phyloP scores from a whole-genome alignment of 2,329 filamentous ascomycete genomes.

The Trichoderma atroviride region DNA sequence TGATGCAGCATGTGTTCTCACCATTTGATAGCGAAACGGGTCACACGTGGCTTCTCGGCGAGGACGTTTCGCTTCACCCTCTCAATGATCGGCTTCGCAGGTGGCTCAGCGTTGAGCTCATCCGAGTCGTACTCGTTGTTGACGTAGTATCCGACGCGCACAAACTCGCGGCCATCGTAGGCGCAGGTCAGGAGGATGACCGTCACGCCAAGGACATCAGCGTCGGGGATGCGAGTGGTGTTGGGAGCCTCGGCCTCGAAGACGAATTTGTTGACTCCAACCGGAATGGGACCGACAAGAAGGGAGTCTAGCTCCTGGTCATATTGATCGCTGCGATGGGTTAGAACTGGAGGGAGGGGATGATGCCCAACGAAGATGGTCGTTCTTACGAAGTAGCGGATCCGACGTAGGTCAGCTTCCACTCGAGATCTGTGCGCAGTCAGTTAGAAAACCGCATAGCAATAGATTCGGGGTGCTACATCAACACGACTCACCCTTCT shows the following conservation, averaged over 20 bases:
- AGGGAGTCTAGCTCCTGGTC: slow-evolving; percentile 98
- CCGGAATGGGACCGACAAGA: slow-evolving; percentile 93
- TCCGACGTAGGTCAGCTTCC: slow-evolving; percentile 98
- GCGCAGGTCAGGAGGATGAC: slow-evolving; percentile 95
- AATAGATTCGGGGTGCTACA: background rate
- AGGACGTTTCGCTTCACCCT: slow-evolving; percentile 90
- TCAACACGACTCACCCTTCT: slow-evolving; percentile 68
- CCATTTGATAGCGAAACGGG: slow-evolving; percentile 98
- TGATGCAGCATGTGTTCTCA: slow-evolving; percentile 41
- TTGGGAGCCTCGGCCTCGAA: slow-evolving; percentile 95
- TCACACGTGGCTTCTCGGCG: slow-evolving; percentile 95
- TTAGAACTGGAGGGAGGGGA: slow-evolving; percentile 30
- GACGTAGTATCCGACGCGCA: slow-evolving; percentile 98
- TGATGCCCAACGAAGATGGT: slow-evolving; percentile 24
- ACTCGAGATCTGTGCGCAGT: slow-evolving; percentile 77
- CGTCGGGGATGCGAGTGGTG: slow-evolving; percentile 85
- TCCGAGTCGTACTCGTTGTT: slow-evolving; percentile 98
- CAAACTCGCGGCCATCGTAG: slow-evolving; percentile 95
- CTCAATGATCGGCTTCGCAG: slow-evolving; percentile 88
- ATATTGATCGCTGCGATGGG: slow-evolving; percentile 74
- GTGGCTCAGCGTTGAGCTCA: slow-evolving; percentile 85
- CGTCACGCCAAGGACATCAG: slow-evolving; percentile 94
- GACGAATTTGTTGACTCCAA: slow-evolving; percentile 97
- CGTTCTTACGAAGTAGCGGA: slow-evolving; percentile 89
- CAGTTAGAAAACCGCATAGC: slow-evolving; percentile 29